Evolutionary conservation across 2,329 filamentous ascomycete species (phyloP), one percentile per base, ranked within the genome.

Genomic region (Thelonectria discophora): DNA sequence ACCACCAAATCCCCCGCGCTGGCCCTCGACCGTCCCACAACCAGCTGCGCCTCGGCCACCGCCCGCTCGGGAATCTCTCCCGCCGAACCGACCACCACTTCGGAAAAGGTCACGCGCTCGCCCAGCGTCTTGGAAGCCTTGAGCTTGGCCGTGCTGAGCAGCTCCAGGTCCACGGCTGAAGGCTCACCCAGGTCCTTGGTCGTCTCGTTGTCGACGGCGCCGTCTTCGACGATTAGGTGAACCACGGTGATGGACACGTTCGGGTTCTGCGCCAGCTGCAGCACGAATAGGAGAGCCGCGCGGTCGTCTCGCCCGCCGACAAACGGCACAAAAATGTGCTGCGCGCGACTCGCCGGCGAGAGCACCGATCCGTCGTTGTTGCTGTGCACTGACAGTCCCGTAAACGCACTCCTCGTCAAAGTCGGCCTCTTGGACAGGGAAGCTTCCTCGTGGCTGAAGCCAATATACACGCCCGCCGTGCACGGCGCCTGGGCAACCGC

Each of bases 301-400:
- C 88, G 86, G 72, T 97, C 94, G 72, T 99, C 95, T 1, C 82
- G 79, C 9, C 92, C 92, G 17, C 94, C 94, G 61, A 97, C 89
- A 77, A 93, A 98, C 0, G 94, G 90, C 55, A 97, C 82, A 74
- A 97, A 94, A 66, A 98, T 84, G 73, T 94, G 93, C 73, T 97
- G 93, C 37, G 87, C 88, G 63, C 88, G 89, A 70, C 92, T 86
- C 6, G 82, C 80, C 5, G 88, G 82, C 0, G 90, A 63, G 3
- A 72, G 87, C 1, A 84, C 79, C 18, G 84, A 78, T 0, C 84
- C 79, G 11, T 86, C 78, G 55, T 90, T 86, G n/a, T 81, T 24
- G 32, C 70, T 72, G n/a, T 72, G 67, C 0, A 72, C 37, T 0
- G 70, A 72, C 3, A 72, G 24, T 3, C 68, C 70, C 3, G 68